Percentiles rank a stretch among this genome's conserved stretches.
phyloP scores from a whole-genome alignment of 495 filamentous ascomycete genomes.

The Lophium mytilinum region DNA sequence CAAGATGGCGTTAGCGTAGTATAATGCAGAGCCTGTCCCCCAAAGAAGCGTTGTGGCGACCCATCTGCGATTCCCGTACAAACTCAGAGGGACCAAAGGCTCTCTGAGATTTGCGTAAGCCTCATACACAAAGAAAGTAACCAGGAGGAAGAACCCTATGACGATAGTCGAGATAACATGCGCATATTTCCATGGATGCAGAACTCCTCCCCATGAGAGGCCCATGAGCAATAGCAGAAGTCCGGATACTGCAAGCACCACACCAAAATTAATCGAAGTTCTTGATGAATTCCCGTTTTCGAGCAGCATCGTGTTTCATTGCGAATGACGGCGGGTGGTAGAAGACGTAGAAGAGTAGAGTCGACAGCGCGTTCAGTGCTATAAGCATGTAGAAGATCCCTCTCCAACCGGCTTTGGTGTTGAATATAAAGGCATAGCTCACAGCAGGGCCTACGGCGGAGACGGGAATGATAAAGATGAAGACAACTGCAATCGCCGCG shows the following conservation, averaged over 20 bases:
- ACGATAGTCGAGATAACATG: constrained; percentile 37
- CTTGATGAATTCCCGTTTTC: constrained; percentile 25
- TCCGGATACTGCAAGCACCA: constrained; percentile 25
- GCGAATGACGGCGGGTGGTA: constrained; percentile 32
- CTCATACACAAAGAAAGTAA: constrained; percentile 36
- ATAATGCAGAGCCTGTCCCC: constrained; percentile 16
- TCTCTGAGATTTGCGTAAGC: constrained; percentile 17
- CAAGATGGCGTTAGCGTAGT: constrained; percentile 20
- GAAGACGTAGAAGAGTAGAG: constrained; percentile 25
- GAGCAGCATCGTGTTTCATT: constrained; percentile 23
- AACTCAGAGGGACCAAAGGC: constrained; percentile 16
- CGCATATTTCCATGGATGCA: constrained; percentile 39
- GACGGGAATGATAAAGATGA: constrained; percentile 9
- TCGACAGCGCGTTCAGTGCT: constrained; percentile 25
- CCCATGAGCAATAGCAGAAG: constrained; percentile 34
- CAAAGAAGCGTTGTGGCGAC: constrained; percentile 13
- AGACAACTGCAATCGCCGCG: constrained; percentile 12
- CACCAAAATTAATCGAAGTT: constrained; percentile 33
- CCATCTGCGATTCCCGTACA: constrained; percentile 19
- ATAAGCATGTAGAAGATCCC: constrained; percentile 29
- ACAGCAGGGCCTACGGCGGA: constrained; percentile 18
- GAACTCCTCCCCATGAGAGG: constrained; percentile 36
- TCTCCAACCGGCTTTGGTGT: constrained; percentile 21
- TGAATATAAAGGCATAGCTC: constrained; percentile 21
- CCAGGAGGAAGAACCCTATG: constrained; percentile 31